Conservation (phyloP, 2,329 filamentous ascomycete genomes). For the Sarocladium kiliense region DNA sequence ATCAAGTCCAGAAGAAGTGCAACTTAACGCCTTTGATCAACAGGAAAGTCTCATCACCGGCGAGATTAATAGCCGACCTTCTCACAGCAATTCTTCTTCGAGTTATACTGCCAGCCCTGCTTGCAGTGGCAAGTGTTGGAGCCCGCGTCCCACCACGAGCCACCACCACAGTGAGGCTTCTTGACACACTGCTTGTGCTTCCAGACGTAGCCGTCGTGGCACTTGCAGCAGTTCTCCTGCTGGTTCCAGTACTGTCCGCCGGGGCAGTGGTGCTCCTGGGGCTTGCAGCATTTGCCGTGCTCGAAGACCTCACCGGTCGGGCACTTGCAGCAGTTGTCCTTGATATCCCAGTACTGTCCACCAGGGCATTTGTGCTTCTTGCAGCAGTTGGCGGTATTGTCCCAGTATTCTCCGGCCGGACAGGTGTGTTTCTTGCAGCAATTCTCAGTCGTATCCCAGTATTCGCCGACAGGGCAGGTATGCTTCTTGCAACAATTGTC, state of each 20-base stretch:
- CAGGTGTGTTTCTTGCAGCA: conserved; percentile 3
- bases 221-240: background rate
- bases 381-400: background rate
- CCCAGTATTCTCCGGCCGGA: background rate
- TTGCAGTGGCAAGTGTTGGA: background rate
- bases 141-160: background rate
- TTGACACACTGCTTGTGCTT: background rate
- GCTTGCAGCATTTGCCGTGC: background rate
- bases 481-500: background rate
- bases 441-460: background rate
- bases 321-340: background rate
- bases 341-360: background rate
- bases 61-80: conserved; percentile 1
- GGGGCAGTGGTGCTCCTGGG: conserved; percentile 1
- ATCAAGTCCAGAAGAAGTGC: too few species aligned
- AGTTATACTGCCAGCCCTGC: background rate
- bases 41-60: too few species aligned
- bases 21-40: too few species aligned
- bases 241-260: background rate
- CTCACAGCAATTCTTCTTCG: background rate
- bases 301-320: background rate
- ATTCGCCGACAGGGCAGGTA: background rate
- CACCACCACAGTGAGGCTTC: conserved; percentile 1
- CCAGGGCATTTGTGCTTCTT: background rate
- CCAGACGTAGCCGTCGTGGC: background rate